Conservation (phyloP, 1,284 basidiomycete species). For the Schizophyllum commune region DNA sequence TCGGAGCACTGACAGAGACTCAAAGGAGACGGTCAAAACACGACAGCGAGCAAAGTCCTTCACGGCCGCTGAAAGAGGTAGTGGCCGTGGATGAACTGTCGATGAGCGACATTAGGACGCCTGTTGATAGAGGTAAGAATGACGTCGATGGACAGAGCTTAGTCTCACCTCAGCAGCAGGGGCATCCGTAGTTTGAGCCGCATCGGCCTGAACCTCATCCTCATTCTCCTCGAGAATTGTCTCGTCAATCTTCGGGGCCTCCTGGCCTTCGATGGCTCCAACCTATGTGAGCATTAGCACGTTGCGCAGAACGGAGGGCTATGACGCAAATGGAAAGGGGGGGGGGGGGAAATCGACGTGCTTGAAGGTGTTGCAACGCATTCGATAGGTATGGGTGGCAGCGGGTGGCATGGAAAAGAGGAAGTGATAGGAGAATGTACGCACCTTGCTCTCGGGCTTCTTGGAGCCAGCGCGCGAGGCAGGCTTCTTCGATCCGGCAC, state of each 20-base stretch:
- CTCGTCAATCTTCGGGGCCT: background rate
- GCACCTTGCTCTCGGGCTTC: slow-evolving; percentile 25
- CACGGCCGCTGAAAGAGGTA: background rate
- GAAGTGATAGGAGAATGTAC: background rate
- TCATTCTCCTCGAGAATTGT: background rate
- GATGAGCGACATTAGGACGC: background rate
- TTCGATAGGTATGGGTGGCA: too few species aligned
- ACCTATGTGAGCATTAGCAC: background rate
- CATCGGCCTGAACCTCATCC: background rate
- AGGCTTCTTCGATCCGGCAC: slow-evolving; percentile 23
- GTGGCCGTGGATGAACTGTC: background rate
- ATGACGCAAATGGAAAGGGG: too few species aligned
- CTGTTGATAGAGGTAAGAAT: too few species aligned
- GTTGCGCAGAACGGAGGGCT: background rate
- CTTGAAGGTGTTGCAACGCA: too few species aligned
- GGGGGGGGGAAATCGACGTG: too few species aligned
- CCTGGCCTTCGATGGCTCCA: background rate
- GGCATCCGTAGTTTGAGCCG: background rate
- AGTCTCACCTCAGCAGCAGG: background rate
- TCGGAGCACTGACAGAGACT: too few species aligned
- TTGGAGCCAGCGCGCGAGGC: slow-evolving; percentile 28
- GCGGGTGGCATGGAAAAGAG: too few species aligned
- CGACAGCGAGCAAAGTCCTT: background rate
- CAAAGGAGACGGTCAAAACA: background rate
- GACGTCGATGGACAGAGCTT: too few species aligned